Conservation (phyloP, 805 yeast genomes). For the Kuraishia piskuri region DNA sequence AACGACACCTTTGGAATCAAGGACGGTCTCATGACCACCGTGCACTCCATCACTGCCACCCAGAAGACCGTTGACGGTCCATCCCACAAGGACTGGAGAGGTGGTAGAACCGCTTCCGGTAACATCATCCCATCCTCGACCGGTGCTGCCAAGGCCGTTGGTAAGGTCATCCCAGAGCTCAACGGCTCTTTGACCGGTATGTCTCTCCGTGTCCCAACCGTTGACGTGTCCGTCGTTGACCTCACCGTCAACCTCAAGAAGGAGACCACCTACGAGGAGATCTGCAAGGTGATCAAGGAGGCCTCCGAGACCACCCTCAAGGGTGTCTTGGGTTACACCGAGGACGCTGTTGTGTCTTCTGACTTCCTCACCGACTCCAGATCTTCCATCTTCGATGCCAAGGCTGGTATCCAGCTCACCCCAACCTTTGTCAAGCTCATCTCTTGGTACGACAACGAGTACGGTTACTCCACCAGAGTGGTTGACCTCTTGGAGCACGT, state of each 20-base stretch:
- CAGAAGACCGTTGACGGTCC: constrained; percentile 97
- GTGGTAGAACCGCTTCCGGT: constrained; percentile 94
- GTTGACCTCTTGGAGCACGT: constrained; percentile 82
- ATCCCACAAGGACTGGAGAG: constrained; percentile 97
- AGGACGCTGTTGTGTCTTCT: constrained; percentile 85
- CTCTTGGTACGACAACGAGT: constrained; percentile 95
- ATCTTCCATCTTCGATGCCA: constrained; percentile 86
- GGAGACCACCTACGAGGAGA: constrained; percentile 75
- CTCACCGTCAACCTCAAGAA: constrained; percentile 77
- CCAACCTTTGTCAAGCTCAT: constrained; percentile 85
- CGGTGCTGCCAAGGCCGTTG: constrained; percentile 97
- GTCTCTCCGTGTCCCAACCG: constrained; percentile 91
- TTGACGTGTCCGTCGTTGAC: constrained; percentile 90
- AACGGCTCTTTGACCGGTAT: constrained; percentile 93
- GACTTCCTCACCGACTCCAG: constrained; percentile 79
- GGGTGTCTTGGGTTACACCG: constrained; percentile 86
- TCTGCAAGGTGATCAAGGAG: constrained; percentile 65
- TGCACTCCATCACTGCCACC: constrained; percentile 93
- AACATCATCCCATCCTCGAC: constrained; percentile 94
- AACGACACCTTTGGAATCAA: constrained; percentile 81
- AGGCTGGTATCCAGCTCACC: constrained; percentile 83
- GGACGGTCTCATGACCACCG: constrained; percentile 93
- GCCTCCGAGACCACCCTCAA: constrained; percentile 71
- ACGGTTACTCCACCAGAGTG: constrained; percentile 93
- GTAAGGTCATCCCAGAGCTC: constrained; percentile 86